Conservation (phyloP, 345 rosid genomes). For the Ceriops tagal region DNA sequence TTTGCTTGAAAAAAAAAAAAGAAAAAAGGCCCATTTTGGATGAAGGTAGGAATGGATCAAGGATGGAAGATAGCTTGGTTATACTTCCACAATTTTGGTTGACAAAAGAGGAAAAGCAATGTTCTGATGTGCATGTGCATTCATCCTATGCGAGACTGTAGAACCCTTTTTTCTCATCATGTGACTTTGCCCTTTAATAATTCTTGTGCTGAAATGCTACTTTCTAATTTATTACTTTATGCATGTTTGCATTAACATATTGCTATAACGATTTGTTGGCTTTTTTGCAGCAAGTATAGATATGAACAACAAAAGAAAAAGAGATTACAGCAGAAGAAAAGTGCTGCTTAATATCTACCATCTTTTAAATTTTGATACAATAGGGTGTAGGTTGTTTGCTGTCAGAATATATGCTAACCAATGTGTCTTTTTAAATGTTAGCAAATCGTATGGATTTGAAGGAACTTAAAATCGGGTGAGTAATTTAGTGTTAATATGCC, state of each 20-base stretch:
- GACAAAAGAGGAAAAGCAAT: too few species aligned
- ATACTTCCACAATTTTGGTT: too few species aligned
- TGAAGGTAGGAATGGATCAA: too few species aligned
- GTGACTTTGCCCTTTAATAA: too few species aligned
- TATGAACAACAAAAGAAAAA: constrained; percentile 87
- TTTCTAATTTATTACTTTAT: neutral
- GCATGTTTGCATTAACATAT: constrained; percentile 1
- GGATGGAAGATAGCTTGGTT: too few species aligned
- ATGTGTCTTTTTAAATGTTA: constrained; percentile 28
- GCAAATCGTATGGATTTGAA: constrained; percentile 76
- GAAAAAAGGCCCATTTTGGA: too few species aligned
- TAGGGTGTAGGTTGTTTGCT: constrained; percentile 12
- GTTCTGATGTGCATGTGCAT: too few species aligned
- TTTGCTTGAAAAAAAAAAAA: too few species aligned
- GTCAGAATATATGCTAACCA: constrained; percentile 31
- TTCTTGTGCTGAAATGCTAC: neutral
- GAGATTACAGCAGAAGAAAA: constrained; percentile 80
- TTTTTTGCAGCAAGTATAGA: constrained; percentile 57
- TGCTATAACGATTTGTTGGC: constrained; percentile 8
- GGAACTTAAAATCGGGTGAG: constrained; percentile 92
- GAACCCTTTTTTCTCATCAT: too few species aligned
- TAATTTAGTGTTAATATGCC: neutral
- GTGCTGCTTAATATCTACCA: constrained; percentile 43
- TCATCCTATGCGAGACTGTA: too few species aligned
- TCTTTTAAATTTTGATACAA: constrained; percentile 23